Percentiles rank a stretch among this genome's conserved stretches.
Conservation (phyloP, 371 early-diverging fungal genomes). For the Racocetra persica region DNA sequence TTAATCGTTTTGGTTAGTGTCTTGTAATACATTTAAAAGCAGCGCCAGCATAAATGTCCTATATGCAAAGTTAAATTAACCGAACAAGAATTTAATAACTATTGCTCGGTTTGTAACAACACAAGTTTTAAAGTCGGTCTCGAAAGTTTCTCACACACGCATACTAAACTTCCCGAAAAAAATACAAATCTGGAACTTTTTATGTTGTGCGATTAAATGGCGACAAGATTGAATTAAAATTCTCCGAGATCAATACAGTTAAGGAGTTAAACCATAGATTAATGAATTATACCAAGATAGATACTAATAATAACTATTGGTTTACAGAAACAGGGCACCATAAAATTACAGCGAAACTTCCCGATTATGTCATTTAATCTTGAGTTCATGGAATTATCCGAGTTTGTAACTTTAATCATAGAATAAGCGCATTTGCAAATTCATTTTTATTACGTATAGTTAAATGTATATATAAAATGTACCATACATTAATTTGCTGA, state of each 20-base stretch:
- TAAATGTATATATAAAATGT: too few species aligned
- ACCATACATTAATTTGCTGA: too few species aligned
- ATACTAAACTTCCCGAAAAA: too few species aligned
- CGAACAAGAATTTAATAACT: neutral
- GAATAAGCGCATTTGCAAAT: too few species aligned
- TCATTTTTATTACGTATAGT: too few species aligned
- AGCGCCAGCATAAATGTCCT: neutral
- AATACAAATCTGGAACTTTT: neutral
- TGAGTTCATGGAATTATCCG: constrained; percentile 30
- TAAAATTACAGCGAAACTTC: constrained; percentile 29
- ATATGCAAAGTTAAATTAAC: constrained; percentile 11
- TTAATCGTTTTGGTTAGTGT: neutral
- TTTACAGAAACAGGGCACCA: constrained; percentile 35
- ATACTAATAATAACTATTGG: neutral
- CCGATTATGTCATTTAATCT: constrained; percentile 14
- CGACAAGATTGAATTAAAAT: neutral
- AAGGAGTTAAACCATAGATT: constrained; percentile 1
- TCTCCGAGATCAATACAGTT: neutral
- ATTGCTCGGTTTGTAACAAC: neutral
- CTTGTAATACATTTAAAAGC: neutral
- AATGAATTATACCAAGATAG: neutral
- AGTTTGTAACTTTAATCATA: too few species aligned
- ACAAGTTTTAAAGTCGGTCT: constrained; percentile 26
- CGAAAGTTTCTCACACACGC: neutral
- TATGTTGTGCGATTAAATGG: constrained; percentile 41